Conservation (phyloP, 2,329 filamentous ascomycete species). For the Pseudogymnoascus sp. region DNA sequence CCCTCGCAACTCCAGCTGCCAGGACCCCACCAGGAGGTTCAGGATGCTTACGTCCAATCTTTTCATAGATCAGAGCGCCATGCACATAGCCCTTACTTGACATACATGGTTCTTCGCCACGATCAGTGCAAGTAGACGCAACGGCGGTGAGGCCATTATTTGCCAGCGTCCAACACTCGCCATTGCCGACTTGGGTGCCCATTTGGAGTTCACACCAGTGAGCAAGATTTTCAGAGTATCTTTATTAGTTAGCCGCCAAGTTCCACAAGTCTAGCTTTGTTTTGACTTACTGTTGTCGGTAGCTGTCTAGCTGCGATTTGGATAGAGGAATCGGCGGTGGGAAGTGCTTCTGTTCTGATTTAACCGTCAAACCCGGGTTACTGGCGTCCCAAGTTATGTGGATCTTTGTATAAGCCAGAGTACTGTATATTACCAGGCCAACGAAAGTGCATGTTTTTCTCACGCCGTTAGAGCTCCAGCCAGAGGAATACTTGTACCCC, state of each 20-base stretch:
- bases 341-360: slow-evolving; percentile 29
- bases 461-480: slow-evolving; percentile 21
- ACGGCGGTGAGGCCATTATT: slow-evolving; percentile 26
- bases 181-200: slow-evolving; percentile 30
- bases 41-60: slow-evolving; percentile 19
- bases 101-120: slow-evolving; percentile 27
- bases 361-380: slow-evolving; percentile 26
- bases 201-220: slow-evolving; percentile 26
- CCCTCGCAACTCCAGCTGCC: slow-evolving; percentile 25
- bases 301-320: slow-evolving; percentile 18
- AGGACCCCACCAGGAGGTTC: slow-evolving; percentile 20
- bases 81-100: slow-evolving; percentile 27
- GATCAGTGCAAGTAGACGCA: slow-evolving; percentile 16
- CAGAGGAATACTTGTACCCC: slow-evolving; percentile 14
- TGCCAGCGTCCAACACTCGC: slow-evolving; percentile 34
- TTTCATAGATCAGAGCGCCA: slow-evolving; percentile 28
- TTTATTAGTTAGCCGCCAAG: slow-evolving; percentile 11
- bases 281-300: slow-evolving; percentile 15
- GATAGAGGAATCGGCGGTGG: slow-evolving; percentile 24
- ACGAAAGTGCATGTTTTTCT: slow-evolving; percentile 27
- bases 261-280: background rate
- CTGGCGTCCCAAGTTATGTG: slow-evolving; percentile 30
- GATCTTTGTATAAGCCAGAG: slow-evolving; percentile 29
- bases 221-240: slow-evolving; percentile 28
- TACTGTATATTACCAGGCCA: slow-evolving; percentile 27